Evolutionary conservation across 2,329 filamentous ascomycete genomes (phyloP).

Genomic region (Fusarium veterinarium): DNA sequence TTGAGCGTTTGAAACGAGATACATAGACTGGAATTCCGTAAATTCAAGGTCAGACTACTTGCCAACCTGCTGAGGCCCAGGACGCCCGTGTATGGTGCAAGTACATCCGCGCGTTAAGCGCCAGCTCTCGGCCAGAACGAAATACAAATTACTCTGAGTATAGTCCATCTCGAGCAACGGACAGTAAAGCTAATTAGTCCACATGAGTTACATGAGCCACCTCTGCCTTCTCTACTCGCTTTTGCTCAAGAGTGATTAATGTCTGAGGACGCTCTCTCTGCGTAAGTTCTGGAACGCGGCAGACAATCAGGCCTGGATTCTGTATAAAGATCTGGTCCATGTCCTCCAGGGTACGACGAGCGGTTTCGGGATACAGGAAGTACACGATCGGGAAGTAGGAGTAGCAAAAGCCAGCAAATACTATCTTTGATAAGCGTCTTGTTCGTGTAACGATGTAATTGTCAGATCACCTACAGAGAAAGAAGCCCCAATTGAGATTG

Average conservation of each 20-base stretch:
- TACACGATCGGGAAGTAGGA: background rate
- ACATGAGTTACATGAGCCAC: background rate
- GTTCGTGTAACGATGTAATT: too few species aligned
- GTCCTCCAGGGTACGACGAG: background rate
- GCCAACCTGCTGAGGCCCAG: too few species aligned
- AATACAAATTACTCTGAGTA: too few species aligned
- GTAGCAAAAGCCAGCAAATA: background rate
- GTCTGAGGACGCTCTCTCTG: background rate
- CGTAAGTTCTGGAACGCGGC: background rate
- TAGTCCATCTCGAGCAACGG: too few species aligned
- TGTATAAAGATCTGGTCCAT: conserved; percentile 1
- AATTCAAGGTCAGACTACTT: too few species aligned
- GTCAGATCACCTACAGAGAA: background rate
- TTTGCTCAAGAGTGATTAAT: background rate
- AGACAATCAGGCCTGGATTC: background rate
- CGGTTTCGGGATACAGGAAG: background rate
- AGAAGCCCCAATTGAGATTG: background rate
- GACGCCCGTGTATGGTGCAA: too few species aligned
- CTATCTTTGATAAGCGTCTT: background rate
- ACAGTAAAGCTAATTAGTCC: background rate
- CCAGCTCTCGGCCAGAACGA: too few species aligned
- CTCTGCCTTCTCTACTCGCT: background rate
- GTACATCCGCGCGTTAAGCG: too few species aligned
- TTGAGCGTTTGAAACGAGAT: background rate
- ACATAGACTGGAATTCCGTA: background rate